These are phyloP conservation scores for Tylopilus sp. DNA, from an alignment of 1,284 basidiomycete species.

Conservation along the genomic window DNA sequence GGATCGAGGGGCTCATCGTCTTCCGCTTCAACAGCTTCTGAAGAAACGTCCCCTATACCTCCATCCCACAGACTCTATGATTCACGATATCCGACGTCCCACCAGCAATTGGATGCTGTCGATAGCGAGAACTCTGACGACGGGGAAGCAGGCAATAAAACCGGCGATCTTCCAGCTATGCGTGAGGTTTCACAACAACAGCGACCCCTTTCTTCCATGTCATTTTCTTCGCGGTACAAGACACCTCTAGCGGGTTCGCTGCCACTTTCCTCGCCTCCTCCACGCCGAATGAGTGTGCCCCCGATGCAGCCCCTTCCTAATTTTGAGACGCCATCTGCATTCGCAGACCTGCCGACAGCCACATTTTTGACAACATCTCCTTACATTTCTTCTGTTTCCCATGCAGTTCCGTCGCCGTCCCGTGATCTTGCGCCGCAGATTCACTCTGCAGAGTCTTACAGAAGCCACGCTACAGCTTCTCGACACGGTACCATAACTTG, in stretches of 20 bases:
- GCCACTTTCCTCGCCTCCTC: conserved; percentile 50
- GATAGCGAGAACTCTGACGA: conserved; percentile 31
- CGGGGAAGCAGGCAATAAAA: conserved; percentile 48
- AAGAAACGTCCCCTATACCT: conserved; percentile 35
- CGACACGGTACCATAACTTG: conserved; percentile 32
- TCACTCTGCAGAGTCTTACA: conserved; percentile 41
- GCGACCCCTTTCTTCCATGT: conserved; percentile 61
- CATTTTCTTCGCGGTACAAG: conserved; percentile 66
- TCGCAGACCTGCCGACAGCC: conserved; percentile 47
- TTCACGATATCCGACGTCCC: conserved; percentile 15
- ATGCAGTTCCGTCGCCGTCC: conserved; percentile 39
- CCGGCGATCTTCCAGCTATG: conserved; percentile 42
- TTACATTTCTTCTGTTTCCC: conserved; percentile 37
- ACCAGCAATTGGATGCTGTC: not conserved
- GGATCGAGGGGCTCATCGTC: conserved; percentile 54
- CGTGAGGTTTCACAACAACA: conserved; percentile 40
- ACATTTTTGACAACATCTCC: conserved; percentile 39
- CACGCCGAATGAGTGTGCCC: conserved; percentile 35
- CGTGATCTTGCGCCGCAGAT: conserved; percentile 36
- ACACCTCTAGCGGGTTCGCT: conserved; percentile 68
- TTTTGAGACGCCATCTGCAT: conserved; percentile 71
- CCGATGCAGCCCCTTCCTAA: conserved; percentile 63
- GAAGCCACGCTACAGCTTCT: conserved; percentile 17
- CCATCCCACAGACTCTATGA: conserved; percentile 14
- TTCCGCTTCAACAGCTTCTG: conserved; percentile 56